phyloP scores from a whole-genome alignment of 441 rosid species.

The Brassica balearica region DNA sequence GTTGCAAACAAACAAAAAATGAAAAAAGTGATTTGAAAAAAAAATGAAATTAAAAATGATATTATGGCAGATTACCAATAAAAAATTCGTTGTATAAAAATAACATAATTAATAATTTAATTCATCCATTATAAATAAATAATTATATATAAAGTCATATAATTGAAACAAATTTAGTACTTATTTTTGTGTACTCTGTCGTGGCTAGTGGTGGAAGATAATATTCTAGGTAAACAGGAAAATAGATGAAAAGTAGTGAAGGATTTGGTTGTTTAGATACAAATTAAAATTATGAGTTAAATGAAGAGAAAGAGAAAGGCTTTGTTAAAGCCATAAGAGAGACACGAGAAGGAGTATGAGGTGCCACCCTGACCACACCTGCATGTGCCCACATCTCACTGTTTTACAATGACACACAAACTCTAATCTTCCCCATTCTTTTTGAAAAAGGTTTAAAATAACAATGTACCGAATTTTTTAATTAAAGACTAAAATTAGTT shows the following conservation, averaged over 20 bases:
- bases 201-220: not conserved
- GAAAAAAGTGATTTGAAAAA: too few species aligned
- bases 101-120: too few species aligned
- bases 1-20: too few species aligned
- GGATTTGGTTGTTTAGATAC: slow-evolving; percentile 15
- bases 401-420: slow-evolving; percentile 45
- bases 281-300: slow-evolving; percentile 27
- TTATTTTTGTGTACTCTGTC: not conserved
- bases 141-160: not conserved
- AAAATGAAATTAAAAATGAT: too few species aligned
- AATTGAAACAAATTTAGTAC: not conserved
- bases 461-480: not conserved
- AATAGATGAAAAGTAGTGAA: slow-evolving; percentile 7
- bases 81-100: too few species aligned
- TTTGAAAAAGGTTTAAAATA: not conserved
- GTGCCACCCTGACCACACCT: slow-evolving; percentile 47
- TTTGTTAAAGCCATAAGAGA: slow-evolving; percentile 45
- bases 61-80: too few species aligned
- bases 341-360: slow-evolving; percentile 44
- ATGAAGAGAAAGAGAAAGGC: slow-evolving; percentile 36
- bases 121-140: too few species aligned
- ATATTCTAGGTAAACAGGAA: slow-evolving; percentile 6
- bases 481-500: not conserved
- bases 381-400: slow-evolving; percentile 49
- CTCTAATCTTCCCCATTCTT: slow-evolving; percentile 30